Percentiles rank a stretch among this genome's conserved stretches.
phyloP scores from a whole-genome alignment of 1,284 basidiomycete species.

The Austropuccinia psidii region DNA sequence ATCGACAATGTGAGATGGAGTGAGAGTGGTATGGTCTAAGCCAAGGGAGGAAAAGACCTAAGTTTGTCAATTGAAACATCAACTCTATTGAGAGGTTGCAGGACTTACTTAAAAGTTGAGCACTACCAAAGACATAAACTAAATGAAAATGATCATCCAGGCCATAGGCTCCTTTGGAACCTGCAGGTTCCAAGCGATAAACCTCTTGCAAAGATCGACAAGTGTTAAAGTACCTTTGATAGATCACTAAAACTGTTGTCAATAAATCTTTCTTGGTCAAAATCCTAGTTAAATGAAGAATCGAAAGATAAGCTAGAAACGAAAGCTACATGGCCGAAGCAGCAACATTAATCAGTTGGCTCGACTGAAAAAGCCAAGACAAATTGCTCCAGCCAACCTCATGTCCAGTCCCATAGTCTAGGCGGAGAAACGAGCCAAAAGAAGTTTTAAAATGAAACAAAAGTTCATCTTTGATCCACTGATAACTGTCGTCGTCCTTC shows the following conservation, averaged over 20 bases:
- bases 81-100: too few relatives aligned
- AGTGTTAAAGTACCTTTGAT: slow-evolving; percentile 67
- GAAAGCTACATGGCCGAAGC: not conserved
- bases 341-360: not conserved
- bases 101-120: slow-evolving; percentile 61
- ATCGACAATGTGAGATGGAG: not conserved
- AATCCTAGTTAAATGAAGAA: slow-evolving; percentile 3
- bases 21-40: slow-evolving; percentile 7
- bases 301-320: slow-evolving; percentile 26
- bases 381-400: slow-evolving; percentile 59
- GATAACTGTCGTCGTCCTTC: slow-evolving; percentile 52
- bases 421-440: slow-evolving; percentile 81
- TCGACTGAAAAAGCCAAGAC: not conserved
- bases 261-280: not conserved
- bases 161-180: slow-evolving; percentile 97
- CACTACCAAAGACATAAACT: slow-evolving; percentile 78
- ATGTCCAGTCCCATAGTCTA: slow-evolving; percentile 96
- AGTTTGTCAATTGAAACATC: too few relatives aligned
- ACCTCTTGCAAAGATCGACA: slow-evolving; percentile 80
- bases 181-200: slow-evolving; percentile 89
- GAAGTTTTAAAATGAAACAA: slow-evolving; percentile 70
- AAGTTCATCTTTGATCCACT: slow-evolving; percentile 56
- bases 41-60: too few relatives aligned
- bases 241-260: slow-evolving; percentile 52
- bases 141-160: slow-evolving; percentile 70